Conservation (phyloP, 495 filamentous ascomycete genomes). For the Penicillium soppii region DNA sequence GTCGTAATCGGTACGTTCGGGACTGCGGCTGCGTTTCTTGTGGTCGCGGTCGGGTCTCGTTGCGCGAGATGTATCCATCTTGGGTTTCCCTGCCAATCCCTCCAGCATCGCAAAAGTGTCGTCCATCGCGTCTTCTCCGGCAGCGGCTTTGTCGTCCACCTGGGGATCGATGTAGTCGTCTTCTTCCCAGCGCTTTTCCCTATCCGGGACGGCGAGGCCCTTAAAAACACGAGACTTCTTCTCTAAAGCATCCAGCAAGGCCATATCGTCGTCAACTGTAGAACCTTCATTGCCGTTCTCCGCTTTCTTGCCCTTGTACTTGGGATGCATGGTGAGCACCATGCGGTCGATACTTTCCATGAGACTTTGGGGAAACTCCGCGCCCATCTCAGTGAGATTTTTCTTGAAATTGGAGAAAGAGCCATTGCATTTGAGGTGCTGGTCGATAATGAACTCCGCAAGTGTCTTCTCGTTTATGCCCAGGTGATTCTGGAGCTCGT, state of each 20-base stretch:
- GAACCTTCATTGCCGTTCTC: constrained; percentile 17
- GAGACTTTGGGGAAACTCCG: constrained; percentile 86
- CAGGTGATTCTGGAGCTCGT: constrained; percentile 90
- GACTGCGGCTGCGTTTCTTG: constrained; percentile 73
- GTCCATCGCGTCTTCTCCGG: constrained; percentile 68
- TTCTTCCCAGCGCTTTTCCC: constrained; percentile 58
- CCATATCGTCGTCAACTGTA: constrained; percentile 29
- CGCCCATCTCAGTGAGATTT: constrained; percentile 69
- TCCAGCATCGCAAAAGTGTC: constrained; percentile 93
- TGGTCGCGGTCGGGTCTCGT: constrained; percentile 36
- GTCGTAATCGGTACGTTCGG: constrained; percentile 59
- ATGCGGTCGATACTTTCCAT: constrained; percentile 88
- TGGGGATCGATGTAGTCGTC: constrained; percentile 36
- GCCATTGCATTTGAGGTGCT: constrained; percentile 70
- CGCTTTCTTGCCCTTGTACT: constrained; percentile 59
- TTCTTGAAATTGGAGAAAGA: constrained; percentile 68
- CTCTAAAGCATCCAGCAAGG: constrained; percentile 48
- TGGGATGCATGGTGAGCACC: constrained; percentile 86
- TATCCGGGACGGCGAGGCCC: constrained; percentile 85
- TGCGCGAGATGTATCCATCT: constrained; percentile 37
- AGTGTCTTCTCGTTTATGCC: constrained; percentile 92
- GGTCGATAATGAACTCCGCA: constrained; percentile 91
- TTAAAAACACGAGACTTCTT: constrained; percentile 80
- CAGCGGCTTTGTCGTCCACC: constrained; percentile 31
- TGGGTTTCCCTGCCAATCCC: constrained; percentile 71